phyloP scores from a whole-genome alignment of 1,284 basidiomycete species.

The Tylopilus sp. region DNA sequence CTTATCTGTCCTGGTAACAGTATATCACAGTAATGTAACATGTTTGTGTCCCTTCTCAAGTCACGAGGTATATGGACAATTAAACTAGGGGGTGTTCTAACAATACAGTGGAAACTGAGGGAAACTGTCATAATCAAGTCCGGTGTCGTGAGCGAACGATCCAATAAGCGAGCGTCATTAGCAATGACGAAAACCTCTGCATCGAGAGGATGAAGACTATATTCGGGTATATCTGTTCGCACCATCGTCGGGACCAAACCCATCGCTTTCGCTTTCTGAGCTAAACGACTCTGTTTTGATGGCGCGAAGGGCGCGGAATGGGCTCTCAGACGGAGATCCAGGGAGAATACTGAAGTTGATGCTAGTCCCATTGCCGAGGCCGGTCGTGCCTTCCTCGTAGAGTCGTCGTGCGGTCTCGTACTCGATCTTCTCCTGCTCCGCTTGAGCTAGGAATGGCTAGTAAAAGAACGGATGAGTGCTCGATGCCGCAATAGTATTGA shows the following conservation, averaged over 20 bases:
- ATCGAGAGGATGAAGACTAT: slow-evolving; percentile 24
- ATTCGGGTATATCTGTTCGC: slow-evolving; percentile 31
- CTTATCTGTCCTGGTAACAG: slow-evolving; percentile 42
- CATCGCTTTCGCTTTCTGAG: slow-evolving; percentile 64
- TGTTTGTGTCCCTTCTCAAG: slow-evolving; percentile 18
- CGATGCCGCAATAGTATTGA: slow-evolving; percentile 3
- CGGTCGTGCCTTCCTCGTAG: slow-evolving; percentile 77
- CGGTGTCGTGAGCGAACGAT: slow-evolving; percentile 33
- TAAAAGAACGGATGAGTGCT: slow-evolving; percentile 12
- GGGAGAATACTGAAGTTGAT: slow-evolving; percentile 77
- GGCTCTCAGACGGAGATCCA: slow-evolving; percentile 46
- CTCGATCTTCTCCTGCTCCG: slow-evolving; percentile 88
- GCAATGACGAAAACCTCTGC: slow-evolving; percentile 1
- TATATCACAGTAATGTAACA: slow-evolving; percentile 27
- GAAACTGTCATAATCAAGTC: slow-evolving; percentile 27
- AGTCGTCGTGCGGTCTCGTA: slow-evolving; percentile 77
- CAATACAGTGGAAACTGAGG: slow-evolving; percentile 36
- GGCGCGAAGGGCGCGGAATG: slow-evolving; percentile 45
- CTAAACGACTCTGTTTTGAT: slow-evolving; percentile 53
- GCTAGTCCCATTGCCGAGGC: slow-evolving; percentile 59
- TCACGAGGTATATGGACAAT: slow-evolving; percentile 34
- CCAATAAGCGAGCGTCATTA: slow-evolving; percentile 17
- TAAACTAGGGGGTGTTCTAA: slow-evolving; percentile 34
- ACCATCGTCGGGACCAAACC: slow-evolving; percentile 46
- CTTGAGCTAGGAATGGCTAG: slow-evolving; percentile 85